phyloP scores from a whole-genome alignment of 1,284 basidiomycete species.

The Cryptococcus jaspeensis region DNA sequence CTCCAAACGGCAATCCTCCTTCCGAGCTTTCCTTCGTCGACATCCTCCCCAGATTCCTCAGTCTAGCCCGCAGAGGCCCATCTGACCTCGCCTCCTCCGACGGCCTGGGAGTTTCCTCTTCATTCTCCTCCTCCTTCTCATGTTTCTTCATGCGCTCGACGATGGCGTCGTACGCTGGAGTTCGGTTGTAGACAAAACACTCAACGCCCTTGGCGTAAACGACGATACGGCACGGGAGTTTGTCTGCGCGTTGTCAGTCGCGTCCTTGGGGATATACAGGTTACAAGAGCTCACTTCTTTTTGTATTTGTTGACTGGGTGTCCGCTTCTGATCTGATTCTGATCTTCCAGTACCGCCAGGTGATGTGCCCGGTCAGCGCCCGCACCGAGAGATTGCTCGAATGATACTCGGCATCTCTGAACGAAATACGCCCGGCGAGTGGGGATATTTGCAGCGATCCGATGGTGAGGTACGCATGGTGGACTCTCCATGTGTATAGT shows the following conservation, averaged over 20 bases:
- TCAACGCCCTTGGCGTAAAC: slow-evolving; percentile 78
- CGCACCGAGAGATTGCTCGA: slow-evolving; percentile 84
- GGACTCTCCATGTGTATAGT: slow-evolving; percentile 44
- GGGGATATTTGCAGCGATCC: slow-evolving; percentile 85
- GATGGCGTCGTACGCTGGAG: slow-evolving; percentile 80
- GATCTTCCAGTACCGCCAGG: slow-evolving; percentile 90
- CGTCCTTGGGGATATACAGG: background rate
- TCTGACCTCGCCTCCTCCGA: slow-evolving; percentile 9
- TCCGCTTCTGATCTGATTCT: slow-evolving; percentile 59
- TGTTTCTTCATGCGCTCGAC: slow-evolving; percentile 65
- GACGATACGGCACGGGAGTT: slow-evolving; percentile 72
- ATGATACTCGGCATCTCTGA: slow-evolving; percentile 82
- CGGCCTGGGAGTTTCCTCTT: slow-evolving; percentile 1
- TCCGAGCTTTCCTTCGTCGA: slow-evolving; percentile 8
- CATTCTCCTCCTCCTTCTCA: slow-evolving; percentile 16
- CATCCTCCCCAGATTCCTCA: slow-evolving; percentile 16
- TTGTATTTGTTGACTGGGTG: slow-evolving; percentile 25
- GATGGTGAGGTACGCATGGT: slow-evolving; percentile 47
- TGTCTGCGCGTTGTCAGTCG: slow-evolving; percentile 24
- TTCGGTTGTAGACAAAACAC: slow-evolving; percentile 86
- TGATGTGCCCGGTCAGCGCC: slow-evolving; percentile 75
- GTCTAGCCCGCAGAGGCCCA: slow-evolving; percentile 10
- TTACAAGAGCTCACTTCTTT: slow-evolving; percentile 29
- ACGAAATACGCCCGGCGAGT: slow-evolving; percentile 77
- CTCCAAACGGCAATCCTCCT: slow-evolving; percentile 5